phyloP scores from a whole-genome alignment of 306 rosid species.

The Vachellia pachyceras region DNA sequence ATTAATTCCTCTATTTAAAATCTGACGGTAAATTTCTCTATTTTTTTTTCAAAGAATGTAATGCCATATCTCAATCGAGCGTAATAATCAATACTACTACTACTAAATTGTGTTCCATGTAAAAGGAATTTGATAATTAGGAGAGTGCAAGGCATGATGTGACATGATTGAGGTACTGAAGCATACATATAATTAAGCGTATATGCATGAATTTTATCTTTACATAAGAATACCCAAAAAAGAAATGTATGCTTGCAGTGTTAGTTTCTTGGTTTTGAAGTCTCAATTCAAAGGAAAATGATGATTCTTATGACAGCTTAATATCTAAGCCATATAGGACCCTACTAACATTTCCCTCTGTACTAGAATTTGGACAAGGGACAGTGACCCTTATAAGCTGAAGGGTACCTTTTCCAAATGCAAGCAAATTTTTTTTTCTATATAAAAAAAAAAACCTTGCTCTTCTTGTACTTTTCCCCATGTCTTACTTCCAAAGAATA shows the following conservation, averaged over 20 bases:
- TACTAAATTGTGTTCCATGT: not conserved
- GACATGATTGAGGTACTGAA: not conserved
- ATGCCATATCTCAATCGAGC: too few species aligned
- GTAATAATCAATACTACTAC: too few species aligned
- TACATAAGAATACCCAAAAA: not conserved
- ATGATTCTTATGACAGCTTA: not conserved
- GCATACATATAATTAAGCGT: not conserved
- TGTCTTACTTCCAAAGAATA: not conserved
- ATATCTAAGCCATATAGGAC: not conserved
- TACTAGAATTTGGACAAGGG: too few species aligned
- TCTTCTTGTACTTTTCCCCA: not conserved
- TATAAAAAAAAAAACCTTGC: not conserved
- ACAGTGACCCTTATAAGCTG: not conserved
- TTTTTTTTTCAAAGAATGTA: too few species aligned
- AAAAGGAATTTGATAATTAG: not conserved
- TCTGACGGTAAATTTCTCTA: too few species aligned
- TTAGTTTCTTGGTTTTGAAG: not conserved
- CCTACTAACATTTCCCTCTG: too few species aligned
- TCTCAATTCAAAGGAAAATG: conserved; percentile 1
- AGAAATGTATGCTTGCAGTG: not conserved
- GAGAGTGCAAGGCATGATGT: not conserved
- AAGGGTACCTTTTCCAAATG: not conserved
- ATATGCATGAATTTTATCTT: not conserved
- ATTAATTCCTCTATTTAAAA: too few species aligned
- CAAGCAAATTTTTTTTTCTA: too few species aligned